phyloP scores from a whole-genome alignment of 2,329 filamentous ascomycete genomes.

The Penicillium freii region DNA sequence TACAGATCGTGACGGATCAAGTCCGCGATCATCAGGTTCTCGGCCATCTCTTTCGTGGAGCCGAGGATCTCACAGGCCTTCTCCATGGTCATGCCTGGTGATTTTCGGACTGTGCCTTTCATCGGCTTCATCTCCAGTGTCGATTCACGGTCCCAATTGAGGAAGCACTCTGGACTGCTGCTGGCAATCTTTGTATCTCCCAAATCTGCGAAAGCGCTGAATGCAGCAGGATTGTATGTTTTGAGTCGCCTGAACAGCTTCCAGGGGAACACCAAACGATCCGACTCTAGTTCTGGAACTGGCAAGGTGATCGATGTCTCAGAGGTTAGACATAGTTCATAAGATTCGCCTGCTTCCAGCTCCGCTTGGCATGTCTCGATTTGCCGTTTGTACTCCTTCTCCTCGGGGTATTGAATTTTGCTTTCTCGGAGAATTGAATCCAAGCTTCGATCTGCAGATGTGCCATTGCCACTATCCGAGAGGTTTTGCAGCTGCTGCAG shows the following conservation, averaged over 20 bases:
- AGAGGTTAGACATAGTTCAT: constrained; percentile 80
- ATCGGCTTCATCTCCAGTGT: constrained; percentile 73
- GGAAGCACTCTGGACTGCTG: constrained; percentile 85
- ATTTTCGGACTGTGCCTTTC: constrained; percentile 92
- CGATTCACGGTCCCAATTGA: constrained; percentile 60
- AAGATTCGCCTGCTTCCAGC: constrained; percentile 75
- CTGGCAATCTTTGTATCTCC: constrained; percentile 69
- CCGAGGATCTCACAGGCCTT: constrained; percentile 71
- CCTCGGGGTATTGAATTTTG: constrained; percentile 37
- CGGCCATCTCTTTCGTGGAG: constrained; percentile 84
- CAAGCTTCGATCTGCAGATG: constrained; percentile 25
- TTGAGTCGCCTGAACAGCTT: constrained; percentile 69
- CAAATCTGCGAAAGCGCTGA: constrained; percentile 77
- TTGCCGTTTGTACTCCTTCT: constrained; percentile 60
- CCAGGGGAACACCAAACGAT: constrained; percentile 56
- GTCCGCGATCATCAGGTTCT: constrained; percentile 98
- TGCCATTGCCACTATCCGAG: constrained; percentile 1
- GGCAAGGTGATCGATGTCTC: constrained; percentile 62
- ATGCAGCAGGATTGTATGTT: constrained; percentile 73
- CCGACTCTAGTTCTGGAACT: constrained; percentile 19
- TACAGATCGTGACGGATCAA: constrained; percentile 92
- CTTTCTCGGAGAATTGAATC: constrained; percentile 33
- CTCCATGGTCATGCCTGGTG: constrained; percentile 63
- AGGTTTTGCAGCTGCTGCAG: constrained; percentile 26
- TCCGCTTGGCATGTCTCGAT: constrained; percentile 68